These are phyloP conservation scores for Neurospora sublineolata DNA, from an alignment of 495 filamentous ascomycete species.

Conservation along the genomic window DNA sequence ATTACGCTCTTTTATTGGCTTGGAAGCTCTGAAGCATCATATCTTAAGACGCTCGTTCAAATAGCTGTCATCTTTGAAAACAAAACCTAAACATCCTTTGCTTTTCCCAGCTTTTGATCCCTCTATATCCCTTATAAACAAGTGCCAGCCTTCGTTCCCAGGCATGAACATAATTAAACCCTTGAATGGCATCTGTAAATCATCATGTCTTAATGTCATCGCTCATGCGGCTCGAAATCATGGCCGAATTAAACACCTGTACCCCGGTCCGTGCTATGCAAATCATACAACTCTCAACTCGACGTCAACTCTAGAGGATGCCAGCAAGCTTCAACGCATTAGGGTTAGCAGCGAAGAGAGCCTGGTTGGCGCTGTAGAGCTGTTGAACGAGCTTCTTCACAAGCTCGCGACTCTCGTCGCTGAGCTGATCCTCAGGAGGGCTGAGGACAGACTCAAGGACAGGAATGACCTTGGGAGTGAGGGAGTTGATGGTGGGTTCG, in stretches of 20 bases:
- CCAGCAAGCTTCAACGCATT: slow-evolving; percentile 22
- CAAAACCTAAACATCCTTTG: not conserved
- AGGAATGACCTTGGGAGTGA: slow-evolving; percentile 68
- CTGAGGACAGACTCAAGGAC: slow-evolving; percentile 71
- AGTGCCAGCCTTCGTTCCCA: not conserved
- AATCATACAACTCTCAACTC: not conserved
- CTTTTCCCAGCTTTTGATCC: not conserved
- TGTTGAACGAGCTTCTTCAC: slow-evolving; percentile 16
- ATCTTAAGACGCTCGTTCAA: not conserved
- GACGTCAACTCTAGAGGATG: slow-evolving; percentile 5
- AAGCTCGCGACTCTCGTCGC: slow-evolving; percentile 56
- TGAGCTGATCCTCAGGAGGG: slow-evolving; percentile 73
- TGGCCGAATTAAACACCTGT: not conserved
- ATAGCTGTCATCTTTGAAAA: not conserved
- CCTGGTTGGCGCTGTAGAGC: slow-evolving; percentile 20
- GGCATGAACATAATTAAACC: not conserved
- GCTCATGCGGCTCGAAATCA: not conserved
- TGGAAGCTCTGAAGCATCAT: not conserved
- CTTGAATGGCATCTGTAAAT: not conserved
- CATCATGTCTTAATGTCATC: not conserved
- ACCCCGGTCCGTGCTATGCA: slow-evolving; percentile 12
- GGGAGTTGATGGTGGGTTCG: slow-evolving; percentile 57
- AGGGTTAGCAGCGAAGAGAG: slow-evolving; percentile 19
- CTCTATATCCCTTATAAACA: not conserved
- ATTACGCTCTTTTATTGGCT: not conserved